Conservation (phyloP, 2,329 filamentous ascomycete species). For the Xylaria sp. region DNA sequence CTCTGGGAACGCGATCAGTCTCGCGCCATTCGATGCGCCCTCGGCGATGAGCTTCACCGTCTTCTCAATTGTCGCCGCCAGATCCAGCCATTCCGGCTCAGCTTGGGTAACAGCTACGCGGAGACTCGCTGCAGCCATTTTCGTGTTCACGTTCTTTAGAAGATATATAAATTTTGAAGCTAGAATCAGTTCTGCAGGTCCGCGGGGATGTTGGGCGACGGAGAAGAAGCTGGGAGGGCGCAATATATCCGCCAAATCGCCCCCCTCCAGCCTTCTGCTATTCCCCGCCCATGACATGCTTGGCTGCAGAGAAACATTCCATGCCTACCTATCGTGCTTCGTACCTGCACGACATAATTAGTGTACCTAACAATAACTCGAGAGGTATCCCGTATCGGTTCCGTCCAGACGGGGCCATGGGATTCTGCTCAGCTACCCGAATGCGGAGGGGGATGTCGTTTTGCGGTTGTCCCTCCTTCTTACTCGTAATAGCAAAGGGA, state of each 20-base stretch:
- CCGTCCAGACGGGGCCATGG: not conserved
- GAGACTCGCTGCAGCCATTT: conserved; percentile 9
- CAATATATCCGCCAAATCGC: not conserved
- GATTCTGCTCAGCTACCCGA: too few relatives aligned
- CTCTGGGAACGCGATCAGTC: conserved; percentile 45
- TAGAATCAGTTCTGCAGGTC: too few relatives aligned
- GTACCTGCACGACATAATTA: not conserved
- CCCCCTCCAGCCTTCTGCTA: not conserved
- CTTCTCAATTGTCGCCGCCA: conserved; percentile 40
- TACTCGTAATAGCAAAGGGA: too few relatives aligned
- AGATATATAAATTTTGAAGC: too few relatives aligned
- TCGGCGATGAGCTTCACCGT: conserved; percentile 45
- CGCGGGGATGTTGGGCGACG: too few relatives aligned
- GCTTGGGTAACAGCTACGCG: conserved; percentile 46
- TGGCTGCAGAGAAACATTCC: not conserved
- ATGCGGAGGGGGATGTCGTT: too few relatives aligned
- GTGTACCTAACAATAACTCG: not conserved
- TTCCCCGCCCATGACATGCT: not conserved
- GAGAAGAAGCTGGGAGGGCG: not conserved
- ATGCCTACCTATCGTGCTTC: too few relatives aligned
- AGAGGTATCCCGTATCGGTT: not conserved
- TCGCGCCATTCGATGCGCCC: conserved; percentile 41
- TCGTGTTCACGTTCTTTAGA: not conserved
- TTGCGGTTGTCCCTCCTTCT: too few relatives aligned
- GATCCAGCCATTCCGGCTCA: conserved; percentile 50